Evolutionary conservation across 306 rosid species (phyloP), one percentile per base, ranked within the genome.

Genomic region (Canavalia ensiformis): DNA sequence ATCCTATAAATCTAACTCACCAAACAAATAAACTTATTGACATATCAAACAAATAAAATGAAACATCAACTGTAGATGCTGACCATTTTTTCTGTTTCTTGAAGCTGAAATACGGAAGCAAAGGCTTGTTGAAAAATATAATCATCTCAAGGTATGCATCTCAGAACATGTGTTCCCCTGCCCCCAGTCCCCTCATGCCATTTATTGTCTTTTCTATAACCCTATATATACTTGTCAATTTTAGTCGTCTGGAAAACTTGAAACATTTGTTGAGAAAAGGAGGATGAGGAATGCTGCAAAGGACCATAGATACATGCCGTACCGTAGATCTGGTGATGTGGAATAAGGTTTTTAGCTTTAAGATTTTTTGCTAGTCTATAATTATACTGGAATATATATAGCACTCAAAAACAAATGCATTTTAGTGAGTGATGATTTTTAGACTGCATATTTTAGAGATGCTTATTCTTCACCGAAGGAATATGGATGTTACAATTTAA

Each of bases 211-310:
- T 56, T 66, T 66, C 13, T 7, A 7, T 78, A 64, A 75, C 65
- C 25, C 25, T 81, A 30, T 30, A 1, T 73, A 52, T 25, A 7
- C 55, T n/a, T 18, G 55, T 70, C 54, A 57, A 77, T 77, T 72
- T 77, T 83, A 91, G 97, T 77, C 87, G 7, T 72, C 97, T 81
- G 97, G 97, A 46, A 91, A 91, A 86, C 97, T 95, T 25, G 92
- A 89, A 59, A 33, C 92, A 50, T 95, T 77, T 72, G 60, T 95
- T 45, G 92, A 90, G 87, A 93, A 89, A 79, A 89, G 81, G 89
- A 88, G 97, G 84, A 88, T 75, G 89, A 95, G 91, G 85, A 95
- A 95, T 86, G 95, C 97, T 49, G 83, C 97, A 2, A 95, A 91
- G 88, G 91, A 95, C 76, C 97, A 84, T 34, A 84, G 86, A 85